Percentiles rank a stretch among this genome's conserved stretches.
Conservation (phyloP, 805 yeast species). For the Candida sanyiensis region DNA sequence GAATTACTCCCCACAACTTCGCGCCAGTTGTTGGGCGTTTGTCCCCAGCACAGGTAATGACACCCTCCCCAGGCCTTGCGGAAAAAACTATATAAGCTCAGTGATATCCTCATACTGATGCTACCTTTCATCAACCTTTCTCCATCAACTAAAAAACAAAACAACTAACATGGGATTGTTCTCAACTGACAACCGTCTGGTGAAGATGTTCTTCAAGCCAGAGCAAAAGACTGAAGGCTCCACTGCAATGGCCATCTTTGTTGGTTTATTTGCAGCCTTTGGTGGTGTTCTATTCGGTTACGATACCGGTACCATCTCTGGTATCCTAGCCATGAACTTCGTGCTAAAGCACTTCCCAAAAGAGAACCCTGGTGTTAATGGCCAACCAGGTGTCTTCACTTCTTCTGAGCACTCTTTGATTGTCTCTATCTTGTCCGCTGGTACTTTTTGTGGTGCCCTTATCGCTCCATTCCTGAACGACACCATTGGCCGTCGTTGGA, state of each 20-base stretch:
- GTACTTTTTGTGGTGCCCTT: conserved; percentile 66
- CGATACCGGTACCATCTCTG: conserved; percentile 65
- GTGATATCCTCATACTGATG: background rate
- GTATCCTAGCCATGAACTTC: conserved; percentile 59
- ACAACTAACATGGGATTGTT: conserved; percentile 11
- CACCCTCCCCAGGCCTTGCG: background rate
- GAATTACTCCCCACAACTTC: background rate
- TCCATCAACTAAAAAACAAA: background rate
- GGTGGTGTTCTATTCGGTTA: conserved; percentile 66
- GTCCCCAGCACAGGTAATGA: background rate
- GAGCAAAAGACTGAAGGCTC: conserved; percentile 47
- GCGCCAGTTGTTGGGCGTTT: no score
- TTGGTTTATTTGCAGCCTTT: conserved; percentile 59
- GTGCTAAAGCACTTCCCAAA: conserved; percentile 39
- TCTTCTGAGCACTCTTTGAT: conserved; percentile 51
- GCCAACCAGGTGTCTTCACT: conserved; percentile 31
- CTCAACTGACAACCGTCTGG: conserved; percentile 39
- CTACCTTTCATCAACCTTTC: background rate
- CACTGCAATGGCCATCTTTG: conserved; percentile 40
- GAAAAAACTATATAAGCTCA: background rate
- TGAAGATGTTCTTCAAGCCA: conserved; percentile 33
- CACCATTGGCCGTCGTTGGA: conserved; percentile 47
- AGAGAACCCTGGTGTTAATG: conserved; percentile 31
- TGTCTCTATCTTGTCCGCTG: conserved; percentile 67
- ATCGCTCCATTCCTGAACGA: conserved; percentile 54